Evolutionary conservation across 352 stramenopile species (phyloP), one percentile per base, ranked within the genome.

Genomic region (Pythium scleroteichum): DNA sequence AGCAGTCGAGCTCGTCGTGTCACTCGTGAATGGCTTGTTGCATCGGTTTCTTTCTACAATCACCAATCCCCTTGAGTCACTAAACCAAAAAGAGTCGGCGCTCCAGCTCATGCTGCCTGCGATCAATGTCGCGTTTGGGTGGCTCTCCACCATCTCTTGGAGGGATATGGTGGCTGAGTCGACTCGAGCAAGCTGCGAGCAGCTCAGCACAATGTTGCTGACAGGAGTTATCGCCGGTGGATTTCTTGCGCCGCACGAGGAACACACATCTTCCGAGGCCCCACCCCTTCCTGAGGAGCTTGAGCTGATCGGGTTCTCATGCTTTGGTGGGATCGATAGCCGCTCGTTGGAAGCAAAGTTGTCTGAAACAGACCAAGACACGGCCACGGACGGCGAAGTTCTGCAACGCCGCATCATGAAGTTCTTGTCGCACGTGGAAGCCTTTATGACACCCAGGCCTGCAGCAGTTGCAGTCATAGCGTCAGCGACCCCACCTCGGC

Each of bases 151-250:
- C 16, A 35, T 61, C 24, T 27, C 29, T 23, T 70, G 56, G 63
- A 24, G 50, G 20, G 45, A 59, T 0, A 59, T 70, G 63, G 63
- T 62, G 9, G 35, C 50, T 1, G 56, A 66, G 22, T 33, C 49
- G 10, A 61, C 49, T 2, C 44, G 41, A 3, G 54, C 26, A 10
- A 60, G 38, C 26, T 63, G 62, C 24, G 62, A 69, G 38, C 53
- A 63, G 47, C 48, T 69, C 12, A 69, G 46, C 41, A 63, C 62
- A 12, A 69, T 69, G 53, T 27, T 69, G 23, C 39, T 62, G 9
- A 68, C 60, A 6, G 53, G 35, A 1, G 44, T 68, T 38, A 68
- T 68, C 22, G 46, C 52, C 16, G 60, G 53, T 1, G 60, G 60
- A 1, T 68, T 68, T 19, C 46, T 68, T 7, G 45, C 53, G 1